Conservation (phyloP, 2,329 filamentous ascomycete genomes). For the Zymoseptoria ardabiliae region DNA sequence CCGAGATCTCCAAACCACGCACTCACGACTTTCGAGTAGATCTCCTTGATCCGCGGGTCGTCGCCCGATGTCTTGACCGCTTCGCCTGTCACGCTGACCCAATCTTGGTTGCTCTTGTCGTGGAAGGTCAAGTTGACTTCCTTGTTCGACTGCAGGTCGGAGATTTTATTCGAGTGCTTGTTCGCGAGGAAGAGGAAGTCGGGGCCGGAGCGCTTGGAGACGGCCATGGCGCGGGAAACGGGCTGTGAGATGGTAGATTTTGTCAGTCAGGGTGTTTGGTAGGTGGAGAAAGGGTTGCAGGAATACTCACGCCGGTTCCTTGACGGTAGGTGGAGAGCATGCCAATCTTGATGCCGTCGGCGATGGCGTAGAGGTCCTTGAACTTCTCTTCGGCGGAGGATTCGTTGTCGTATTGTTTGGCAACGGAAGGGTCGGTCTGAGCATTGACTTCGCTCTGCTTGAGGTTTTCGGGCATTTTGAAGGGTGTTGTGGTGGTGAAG, state of each 20-base stretch:
- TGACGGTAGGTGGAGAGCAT: constrained; percentile 37
- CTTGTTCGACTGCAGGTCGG: constrained; percentile 37
- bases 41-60: constrained; percentile 44
- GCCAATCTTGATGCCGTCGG: constrained; percentile 40
- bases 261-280: background rate
- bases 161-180: constrained; percentile 41
- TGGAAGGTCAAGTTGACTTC: constrained; percentile 41
- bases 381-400: constrained; percentile 40
- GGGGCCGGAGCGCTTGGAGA: constrained; percentile 49
- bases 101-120: constrained; percentile 40
- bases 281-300: background rate
- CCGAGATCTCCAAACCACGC: constrained; percentile 47
- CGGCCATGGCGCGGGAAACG: constrained; percentile 42
- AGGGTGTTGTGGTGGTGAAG: constrained; percentile 11
- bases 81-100: constrained; percentile 41
- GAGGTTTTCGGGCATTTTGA: constrained; percentile 41
- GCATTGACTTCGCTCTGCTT: constrained; percentile 35
- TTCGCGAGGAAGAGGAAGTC: constrained; percentile 48
- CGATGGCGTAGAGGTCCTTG: constrained; percentile 41
- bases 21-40: constrained; percentile 33
- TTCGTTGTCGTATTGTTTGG: constrained; percentile 43
- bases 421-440: constrained; percentile 40
- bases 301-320: constrained; percentile 30
- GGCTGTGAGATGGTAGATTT: constrained; percentile 17
- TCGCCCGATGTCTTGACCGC: constrained; percentile 35